These are phyloP conservation scores for Plasmodium adleri DNA, from an alignment of 169 alveolate species.

Conservation along the genomic window DNA sequence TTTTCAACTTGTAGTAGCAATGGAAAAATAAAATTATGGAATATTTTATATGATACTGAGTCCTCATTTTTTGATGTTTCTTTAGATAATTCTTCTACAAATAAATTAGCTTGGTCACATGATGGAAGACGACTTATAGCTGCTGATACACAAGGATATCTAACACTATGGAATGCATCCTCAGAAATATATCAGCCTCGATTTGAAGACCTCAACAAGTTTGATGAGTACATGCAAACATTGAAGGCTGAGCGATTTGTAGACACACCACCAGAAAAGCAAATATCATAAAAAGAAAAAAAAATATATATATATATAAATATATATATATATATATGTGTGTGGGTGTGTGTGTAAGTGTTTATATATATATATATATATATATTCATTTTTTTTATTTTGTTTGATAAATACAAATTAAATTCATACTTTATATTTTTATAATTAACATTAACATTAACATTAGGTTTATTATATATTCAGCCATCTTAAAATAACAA, in stretches of 20 bases:
- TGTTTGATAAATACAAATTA: neutral
- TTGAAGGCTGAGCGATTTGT: conserved; percentile 11
- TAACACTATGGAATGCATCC: conserved; percentile 68
- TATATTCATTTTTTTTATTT: neutral
- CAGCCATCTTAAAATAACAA: too few relatives aligned
- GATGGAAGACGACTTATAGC: conserved; percentile 68
- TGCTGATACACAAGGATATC: conserved; percentile 41
- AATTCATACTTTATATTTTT: too few relatives aligned
- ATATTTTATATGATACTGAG: conserved; percentile 45
- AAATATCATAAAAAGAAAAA: neutral
- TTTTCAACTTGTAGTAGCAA: conserved; percentile 71
- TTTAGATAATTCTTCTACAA: conserved; percentile 28
- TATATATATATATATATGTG: too few relatives aligned
- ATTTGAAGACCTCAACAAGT: conserved; percentile 55
- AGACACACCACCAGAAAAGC: neutral
- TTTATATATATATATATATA: too few relatives aligned
- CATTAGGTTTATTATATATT: too few relatives aligned
- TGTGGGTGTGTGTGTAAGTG: too few relatives aligned
- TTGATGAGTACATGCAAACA: conserved; percentile 11
- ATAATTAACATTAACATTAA: too few relatives aligned
- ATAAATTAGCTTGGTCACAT: conserved; percentile 73
- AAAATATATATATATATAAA: too few relatives aligned
- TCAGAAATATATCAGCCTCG: conserved; percentile 66
- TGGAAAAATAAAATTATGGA: conserved; percentile 47
- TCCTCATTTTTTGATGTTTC: conserved; percentile 37